These are phyloP conservation scores for Arabis alpina DNA, from an alignment of 345 rosid genomes.

Conservation along the genomic window DNA sequence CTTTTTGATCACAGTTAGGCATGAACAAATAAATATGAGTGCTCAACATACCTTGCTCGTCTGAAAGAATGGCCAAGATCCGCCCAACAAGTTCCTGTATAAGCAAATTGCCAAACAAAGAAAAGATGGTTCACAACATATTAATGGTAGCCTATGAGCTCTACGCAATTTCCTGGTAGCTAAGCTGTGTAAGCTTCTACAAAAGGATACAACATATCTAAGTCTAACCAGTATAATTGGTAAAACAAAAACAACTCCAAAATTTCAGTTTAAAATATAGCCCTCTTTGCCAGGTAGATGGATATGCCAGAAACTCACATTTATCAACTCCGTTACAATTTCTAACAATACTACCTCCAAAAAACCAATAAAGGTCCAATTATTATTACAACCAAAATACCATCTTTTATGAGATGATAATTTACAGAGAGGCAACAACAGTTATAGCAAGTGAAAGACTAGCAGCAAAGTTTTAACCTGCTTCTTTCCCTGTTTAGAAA, in stretches of 20 bases:
- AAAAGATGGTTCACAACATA: background rate
- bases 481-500: constrained; percentile 96
- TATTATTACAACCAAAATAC: background rate
- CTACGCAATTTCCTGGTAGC: background rate
- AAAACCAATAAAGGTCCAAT: background rate
- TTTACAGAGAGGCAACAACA: constrained; percentile 1
- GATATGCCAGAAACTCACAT: constrained; percentile 13
- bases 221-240: background rate
- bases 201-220: background rate
- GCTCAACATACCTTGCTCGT: constrained; percentile 65
- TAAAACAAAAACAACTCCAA: background rate
- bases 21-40: constrained; percentile 11
- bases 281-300: background rate
- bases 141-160: background rate
- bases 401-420: background rate
- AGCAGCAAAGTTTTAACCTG: constrained; percentile 57
- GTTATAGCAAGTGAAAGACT: background rate
- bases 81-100: constrained; percentile 87
- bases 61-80: constrained; percentile 64
- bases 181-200: background rate
- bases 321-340: background rate
- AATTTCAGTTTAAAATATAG: background rate
- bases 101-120: constrained; percentile 19
- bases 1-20: constrained; percentile 3
- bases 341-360: background rate